These are phyloP conservation scores for Colletotrichum liriopes DNA, from an alignment of 2,329 filamentous ascomycete species.

Conservation along the genomic window DNA sequence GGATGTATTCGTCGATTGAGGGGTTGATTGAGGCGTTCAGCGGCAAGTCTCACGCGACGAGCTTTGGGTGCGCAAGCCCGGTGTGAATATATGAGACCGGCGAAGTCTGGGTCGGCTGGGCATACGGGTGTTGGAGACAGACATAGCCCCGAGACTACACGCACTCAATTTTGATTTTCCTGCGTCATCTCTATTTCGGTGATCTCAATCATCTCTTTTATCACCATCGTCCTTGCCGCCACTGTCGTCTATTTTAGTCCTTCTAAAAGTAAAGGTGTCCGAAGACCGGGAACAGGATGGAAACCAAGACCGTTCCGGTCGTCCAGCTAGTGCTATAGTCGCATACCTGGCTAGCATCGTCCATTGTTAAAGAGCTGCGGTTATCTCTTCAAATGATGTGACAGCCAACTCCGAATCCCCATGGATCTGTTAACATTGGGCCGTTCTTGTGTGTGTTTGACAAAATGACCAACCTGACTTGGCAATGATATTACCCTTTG, in stretches of 20 bases:
- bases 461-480: not conserved
- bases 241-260: not conserved
- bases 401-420: not conserved
- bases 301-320: too few species aligned
- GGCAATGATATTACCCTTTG: too few species aligned
- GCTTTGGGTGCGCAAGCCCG: conserved; percentile 38
- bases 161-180: not conserved
- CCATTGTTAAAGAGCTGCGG: too few species aligned
- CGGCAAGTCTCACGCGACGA: conserved; percentile 37
- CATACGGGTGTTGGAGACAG: too few species aligned
- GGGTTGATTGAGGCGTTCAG: conserved; percentile 37
- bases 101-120: not conserved
- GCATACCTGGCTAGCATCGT: too few species aligned
- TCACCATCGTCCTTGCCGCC: too few species aligned
- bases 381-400: not conserved
- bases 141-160: not conserved
- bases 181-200: not conserved
- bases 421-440: too few species aligned
- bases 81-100: conserved; percentile 2
- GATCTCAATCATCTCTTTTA: not conserved
- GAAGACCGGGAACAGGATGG: too few species aligned
- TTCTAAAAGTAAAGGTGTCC: too few species aligned
- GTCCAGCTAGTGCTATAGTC: too few species aligned
- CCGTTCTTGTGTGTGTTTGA: not conserved
- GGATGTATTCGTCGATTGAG: conserved; percentile 40